These are phyloP conservation scores for Fraxinus nigra DNA, from an alignment of 305 asterid genomes.

Conservation along the genomic window DNA sequence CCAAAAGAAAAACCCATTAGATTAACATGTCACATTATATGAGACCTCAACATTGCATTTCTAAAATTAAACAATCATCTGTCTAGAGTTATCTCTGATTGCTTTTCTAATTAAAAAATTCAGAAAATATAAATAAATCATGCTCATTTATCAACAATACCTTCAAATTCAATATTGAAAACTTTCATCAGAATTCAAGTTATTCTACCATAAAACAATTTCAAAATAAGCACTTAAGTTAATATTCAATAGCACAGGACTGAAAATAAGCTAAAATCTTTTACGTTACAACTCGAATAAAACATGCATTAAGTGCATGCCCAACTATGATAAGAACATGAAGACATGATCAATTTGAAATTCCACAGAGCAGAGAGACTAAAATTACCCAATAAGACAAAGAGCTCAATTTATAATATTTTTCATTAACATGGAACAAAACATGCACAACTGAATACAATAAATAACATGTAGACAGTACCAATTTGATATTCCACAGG, in stretches of 20 bases:
- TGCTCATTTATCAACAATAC: not conserved
- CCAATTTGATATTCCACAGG: not conserved
- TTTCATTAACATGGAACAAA: not conserved
- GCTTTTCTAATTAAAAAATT: not conserved
- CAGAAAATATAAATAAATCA: not conserved
- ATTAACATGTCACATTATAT: not conserved
- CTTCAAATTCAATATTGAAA: not conserved
- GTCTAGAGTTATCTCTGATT: not conserved
- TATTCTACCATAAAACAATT: not conserved
- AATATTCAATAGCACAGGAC: not conserved
- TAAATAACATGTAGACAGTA: not conserved
- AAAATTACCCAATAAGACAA: no score
- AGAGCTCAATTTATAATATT: not conserved
- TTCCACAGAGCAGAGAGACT: no score
- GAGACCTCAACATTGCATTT: not conserved
- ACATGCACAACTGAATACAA: not conserved
- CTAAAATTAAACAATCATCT: not conserved
- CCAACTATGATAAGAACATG: not conserved
- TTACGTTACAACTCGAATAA: not conserved
- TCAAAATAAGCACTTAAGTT: not conserved
- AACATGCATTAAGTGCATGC: not conserved
- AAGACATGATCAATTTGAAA: not conserved
- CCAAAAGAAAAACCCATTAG: not conserved
- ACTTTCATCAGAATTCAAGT: not conserved
- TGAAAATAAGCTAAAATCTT: not conserved